Percentiles rank a stretch among this genome's conserved stretches.
phyloP scores from a whole-genome alignment of 768 basidiomycete genomes.

The Tylopilus subfusipes region DNA sequence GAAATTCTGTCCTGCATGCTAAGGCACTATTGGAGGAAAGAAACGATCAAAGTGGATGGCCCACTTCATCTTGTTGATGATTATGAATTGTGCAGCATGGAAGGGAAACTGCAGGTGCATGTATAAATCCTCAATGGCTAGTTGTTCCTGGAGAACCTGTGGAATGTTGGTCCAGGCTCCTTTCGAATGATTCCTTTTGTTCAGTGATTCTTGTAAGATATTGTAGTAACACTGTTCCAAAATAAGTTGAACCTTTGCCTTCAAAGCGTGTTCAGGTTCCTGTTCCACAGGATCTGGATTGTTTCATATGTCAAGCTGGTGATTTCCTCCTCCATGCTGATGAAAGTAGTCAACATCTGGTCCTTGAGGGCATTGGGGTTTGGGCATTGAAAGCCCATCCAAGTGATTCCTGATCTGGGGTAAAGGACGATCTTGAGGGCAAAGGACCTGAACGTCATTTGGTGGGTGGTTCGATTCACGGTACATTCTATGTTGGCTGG shows the following conservation, averaged over 20 bases:
- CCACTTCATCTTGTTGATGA: background rate
- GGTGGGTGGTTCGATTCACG: background rate
- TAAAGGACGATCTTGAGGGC: background rate
- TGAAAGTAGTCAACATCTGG: constrained; percentile 3
- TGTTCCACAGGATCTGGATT: too few relatives aligned
- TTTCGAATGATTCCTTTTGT: background rate
- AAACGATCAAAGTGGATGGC: background rate
- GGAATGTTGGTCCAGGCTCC: constrained; percentile 6
- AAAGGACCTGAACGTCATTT: background rate
- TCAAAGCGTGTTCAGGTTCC: background rate
- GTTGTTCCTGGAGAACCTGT: accelerated
- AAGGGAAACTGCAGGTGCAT: background rate
- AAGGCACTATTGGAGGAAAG: background rate
- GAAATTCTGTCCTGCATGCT: background rate
- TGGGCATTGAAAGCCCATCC: too few relatives aligned
- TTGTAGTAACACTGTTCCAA: constrained; percentile 4
- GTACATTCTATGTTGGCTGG: background rate
- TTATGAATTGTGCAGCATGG: background rate
- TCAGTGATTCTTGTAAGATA: background rate
- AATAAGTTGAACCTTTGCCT: background rate
- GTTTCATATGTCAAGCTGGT: background rate
- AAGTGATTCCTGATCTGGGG: too few relatives aligned
- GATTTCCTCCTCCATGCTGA: background rate
- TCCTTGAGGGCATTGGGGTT: background rate
- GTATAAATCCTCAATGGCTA: background rate